Conservation (phyloP, 2,329 filamentous ascomycete species). For the Bipolaris cookei region DNA sequence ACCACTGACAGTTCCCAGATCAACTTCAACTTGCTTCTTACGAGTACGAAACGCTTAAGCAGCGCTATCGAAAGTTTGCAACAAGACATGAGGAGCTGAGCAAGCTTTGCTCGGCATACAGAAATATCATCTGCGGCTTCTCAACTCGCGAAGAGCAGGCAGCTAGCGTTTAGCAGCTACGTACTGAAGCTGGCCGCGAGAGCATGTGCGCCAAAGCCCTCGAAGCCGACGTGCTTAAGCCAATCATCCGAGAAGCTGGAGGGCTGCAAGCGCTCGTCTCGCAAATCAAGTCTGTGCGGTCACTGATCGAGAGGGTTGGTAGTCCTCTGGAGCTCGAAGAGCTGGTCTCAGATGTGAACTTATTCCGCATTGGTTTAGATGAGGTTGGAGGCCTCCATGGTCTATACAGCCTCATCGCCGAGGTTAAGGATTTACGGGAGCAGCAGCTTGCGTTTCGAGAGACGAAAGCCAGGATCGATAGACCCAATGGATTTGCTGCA, state of each 20-base stretch:
- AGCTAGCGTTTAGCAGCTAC: conserved; percentile 21
- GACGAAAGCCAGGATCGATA: conserved; percentile 5
- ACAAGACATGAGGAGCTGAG: conserved; percentile 16
- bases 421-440: conserved; percentile 10
- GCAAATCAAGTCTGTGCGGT: conserved; percentile 6
- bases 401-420: conserved; percentile 13
- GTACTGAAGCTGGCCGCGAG: conserved; percentile 20
- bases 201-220: conserved; percentile 26
- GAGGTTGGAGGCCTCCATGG: conserved; percentile 17
- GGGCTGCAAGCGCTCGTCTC: conserved; percentile 21
- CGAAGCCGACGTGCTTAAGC: conserved; percentile 21
- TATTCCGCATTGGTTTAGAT: conserved; percentile 16
- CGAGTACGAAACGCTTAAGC: conserved; percentile 17
- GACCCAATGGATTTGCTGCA: neutral
- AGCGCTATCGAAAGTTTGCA: conserved; percentile 17
- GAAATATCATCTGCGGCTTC: conserved; percentile 18
- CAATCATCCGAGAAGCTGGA: conserved; percentile 23
- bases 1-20: conserved; percentile 12
- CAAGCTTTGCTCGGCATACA: conserved; percentile 18
- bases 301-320: conserved; percentile 19
- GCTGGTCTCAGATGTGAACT: conserved; percentile 15
- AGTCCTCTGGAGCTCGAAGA: conserved; percentile 19
- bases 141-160: conserved; percentile 1
- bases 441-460: conserved; percentile 11
- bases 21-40: conserved; percentile 17